Conservation (phyloP, 805 yeast genomes). For the Ogataea sp. region DNA sequence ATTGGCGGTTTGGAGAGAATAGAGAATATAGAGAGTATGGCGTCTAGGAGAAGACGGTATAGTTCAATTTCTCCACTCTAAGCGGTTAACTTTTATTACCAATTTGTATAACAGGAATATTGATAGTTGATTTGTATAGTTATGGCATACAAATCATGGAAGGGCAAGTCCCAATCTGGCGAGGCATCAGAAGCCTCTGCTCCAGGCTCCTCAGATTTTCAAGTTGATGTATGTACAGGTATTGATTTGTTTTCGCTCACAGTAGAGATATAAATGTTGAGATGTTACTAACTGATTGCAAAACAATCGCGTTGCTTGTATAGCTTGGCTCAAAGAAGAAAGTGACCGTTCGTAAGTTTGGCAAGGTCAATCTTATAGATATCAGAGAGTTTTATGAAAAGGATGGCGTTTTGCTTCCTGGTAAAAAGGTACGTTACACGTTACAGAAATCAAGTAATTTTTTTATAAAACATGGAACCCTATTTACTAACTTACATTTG, state of each 20-base stretch:
- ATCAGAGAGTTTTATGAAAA: slow-evolving; percentile 75
- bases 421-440: slow-evolving; percentile 59
- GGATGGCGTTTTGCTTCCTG: slow-evolving; percentile 65
- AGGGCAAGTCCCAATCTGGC: not conserved
- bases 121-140: not conserved
- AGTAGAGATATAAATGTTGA: no score
- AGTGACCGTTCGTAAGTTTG: slow-evolving; percentile 66
- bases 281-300: no score
- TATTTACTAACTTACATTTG: no score
- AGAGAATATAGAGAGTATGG: no score
- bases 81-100: no score
- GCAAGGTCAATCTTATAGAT: slow-evolving; percentile 61
- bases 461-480: no score
- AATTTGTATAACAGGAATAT: not conserved
- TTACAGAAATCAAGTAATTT: no score
- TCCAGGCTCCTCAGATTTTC: not conserved
- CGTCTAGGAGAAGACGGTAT: no score
- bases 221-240: not conserved
- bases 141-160: not conserved
- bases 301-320: no score
- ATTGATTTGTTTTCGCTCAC: no score
- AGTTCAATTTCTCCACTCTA: no score
- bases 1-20: no score
- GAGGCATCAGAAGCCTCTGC: not conserved
- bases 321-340: slow-evolving; percentile 41